A percentile compares a stretch with the other conserved stretches of the same genome.
Evolutionary conservation across 2,329 filamentous ascomycete genomes (phyloP).

Genomic region (Emmonsia crescens): DNA sequence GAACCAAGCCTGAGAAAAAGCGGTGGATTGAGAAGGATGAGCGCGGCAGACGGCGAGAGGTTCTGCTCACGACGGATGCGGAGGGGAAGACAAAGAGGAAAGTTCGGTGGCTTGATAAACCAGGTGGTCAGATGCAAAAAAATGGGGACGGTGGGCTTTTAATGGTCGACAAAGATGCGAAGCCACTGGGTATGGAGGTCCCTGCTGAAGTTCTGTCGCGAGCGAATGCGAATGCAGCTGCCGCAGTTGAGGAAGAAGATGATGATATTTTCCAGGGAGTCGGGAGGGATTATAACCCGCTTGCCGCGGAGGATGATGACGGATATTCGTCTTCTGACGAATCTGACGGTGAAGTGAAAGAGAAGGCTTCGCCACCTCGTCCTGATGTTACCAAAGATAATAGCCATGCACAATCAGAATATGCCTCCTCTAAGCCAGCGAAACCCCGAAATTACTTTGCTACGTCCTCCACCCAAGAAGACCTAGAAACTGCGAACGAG

Average conservation of each 20-base stretch:
- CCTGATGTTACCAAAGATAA: slow-evolving; percentile 8
- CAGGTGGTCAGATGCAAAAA: slow-evolving; percentile 20
- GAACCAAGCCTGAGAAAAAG: slow-evolving; percentile 37
- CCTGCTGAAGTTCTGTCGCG: slow-evolving; percentile 33
- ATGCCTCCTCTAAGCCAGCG: slow-evolving; percentile 3
- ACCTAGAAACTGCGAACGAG: slow-evolving; percentile 25
- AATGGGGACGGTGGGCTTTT: slow-evolving; percentile 23
- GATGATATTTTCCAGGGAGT: slow-evolving; percentile 54
- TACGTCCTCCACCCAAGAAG: slow-evolving; percentile 26
- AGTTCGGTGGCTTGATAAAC: slow-evolving; percentile 42
- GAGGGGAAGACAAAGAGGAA: slow-evolving; percentile 53
- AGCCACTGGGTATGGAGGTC: slow-evolving; percentile 42
- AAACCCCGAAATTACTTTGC: slow-evolving; percentile 41
- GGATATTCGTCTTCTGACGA: slow-evolving; percentile 27
- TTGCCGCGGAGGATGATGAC: slow-evolving; percentile 39
- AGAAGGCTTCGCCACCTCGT: slow-evolving; percentile 6
- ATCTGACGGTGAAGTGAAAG: slow-evolving; percentile 27
- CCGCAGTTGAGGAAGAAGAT: slow-evolving; percentile 37
- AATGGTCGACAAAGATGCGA: slow-evolving; percentile 34
- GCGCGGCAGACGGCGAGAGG: slow-evolving; percentile 42
- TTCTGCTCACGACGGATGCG: slow-evolving; percentile 48
- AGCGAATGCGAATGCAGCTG: slow-evolving; percentile 21
- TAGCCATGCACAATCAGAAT: not conserved
- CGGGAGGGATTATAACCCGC: slow-evolving; percentile 50
- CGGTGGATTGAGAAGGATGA: slow-evolving; percentile 47